Conservation (phyloP, 2,329 filamentous ascomycete species). For the Clonostachys sp. region DNA sequence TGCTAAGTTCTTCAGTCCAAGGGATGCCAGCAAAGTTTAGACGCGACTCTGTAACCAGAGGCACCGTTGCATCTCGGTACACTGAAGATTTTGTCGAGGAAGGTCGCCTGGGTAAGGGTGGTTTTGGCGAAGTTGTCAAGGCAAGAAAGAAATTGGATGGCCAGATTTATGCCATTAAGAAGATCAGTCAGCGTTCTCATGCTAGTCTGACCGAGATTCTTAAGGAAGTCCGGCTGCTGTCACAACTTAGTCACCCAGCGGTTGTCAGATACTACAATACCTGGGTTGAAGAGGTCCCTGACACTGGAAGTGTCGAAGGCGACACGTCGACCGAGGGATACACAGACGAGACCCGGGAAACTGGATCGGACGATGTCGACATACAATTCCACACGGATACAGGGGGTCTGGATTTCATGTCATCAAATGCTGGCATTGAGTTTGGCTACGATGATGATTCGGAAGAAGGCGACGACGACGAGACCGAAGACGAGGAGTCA, state of each 20-base stretch:
- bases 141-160: slow-evolving; percentile 92
- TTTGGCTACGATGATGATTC: slow-evolving; percentile 62
- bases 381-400: slow-evolving; percentile 68
- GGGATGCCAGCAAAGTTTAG: slow-evolving; percentile 44
- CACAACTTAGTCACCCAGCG: slow-evolving; percentile 84
- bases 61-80: slow-evolving; percentile 64
- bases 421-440: slow-evolving; percentile 74
- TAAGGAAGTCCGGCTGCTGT: slow-evolving; percentile 82
- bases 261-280: slow-evolving; percentile 91
- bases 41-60: slow-evolving; percentile 56
- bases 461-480: slow-evolving; percentile 37
- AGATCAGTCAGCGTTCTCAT: slow-evolving; percentile 80
- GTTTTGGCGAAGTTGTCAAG: slow-evolving; percentile 94
- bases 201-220: slow-evolving; percentile 76
- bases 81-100: slow-evolving; percentile 87
- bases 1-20: slow-evolving; percentile 29
- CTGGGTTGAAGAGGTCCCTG: slow-evolving; percentile 75
- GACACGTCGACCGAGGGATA: slow-evolving; percentile 50
- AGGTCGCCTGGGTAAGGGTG: slow-evolving; percentile 83
- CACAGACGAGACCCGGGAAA: slow-evolving; percentile 25
- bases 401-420: slow-evolving; percentile 88
- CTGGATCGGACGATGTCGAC: slow-evolving; percentile 31
- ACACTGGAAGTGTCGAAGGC: slow-evolving; percentile 49
- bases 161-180: slow-evolving; percentile 93
- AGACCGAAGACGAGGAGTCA: slow-evolving; percentile 29